These are phyloP conservation scores for Trichosporon coremiiforme DNA, from an alignment of 1,284 basidiomycete genomes.

Conservation along the genomic window DNA sequence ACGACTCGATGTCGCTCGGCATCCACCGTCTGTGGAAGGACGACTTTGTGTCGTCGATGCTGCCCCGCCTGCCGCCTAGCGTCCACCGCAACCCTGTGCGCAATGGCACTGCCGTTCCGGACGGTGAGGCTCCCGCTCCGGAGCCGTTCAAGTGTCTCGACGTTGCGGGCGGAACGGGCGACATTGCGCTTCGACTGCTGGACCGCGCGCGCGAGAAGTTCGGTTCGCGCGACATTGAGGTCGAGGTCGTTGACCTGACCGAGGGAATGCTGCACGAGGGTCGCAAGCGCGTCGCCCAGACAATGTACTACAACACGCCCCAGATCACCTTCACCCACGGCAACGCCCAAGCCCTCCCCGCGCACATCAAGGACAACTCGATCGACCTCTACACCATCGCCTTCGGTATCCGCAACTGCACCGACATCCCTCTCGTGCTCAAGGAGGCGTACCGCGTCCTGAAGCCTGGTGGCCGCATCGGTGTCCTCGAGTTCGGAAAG, in stretches of 20 bases:
- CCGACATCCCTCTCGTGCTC: conserved; percentile 84
- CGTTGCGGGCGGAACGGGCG: conserved; percentile 96
- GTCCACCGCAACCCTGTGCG: conserved; percentile 43
- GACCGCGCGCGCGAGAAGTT: conserved; percentile 88
- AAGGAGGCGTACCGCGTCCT: conserved; percentile 90
- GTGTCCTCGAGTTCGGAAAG: conserved; percentile 94
- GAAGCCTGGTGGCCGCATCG: conserved; percentile 94
- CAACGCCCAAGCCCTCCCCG: conserved; percentile 82
- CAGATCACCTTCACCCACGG: conserved; percentile 92
- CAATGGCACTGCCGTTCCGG: conserved; percentile 57
- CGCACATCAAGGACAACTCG: conserved; percentile 68
- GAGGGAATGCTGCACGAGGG: conserved; percentile 94
- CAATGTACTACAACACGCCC: conserved; percentile 90
- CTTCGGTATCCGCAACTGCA: conserved; percentile 98
- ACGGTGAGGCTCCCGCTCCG: conserved; percentile 28
- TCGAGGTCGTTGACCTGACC: conserved; percentile 95
- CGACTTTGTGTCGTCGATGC: conserved; percentile 76
- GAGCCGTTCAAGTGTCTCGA: conserved; percentile 76
- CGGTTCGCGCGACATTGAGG: conserved; percentile 81
- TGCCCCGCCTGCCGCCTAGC: conserved; percentile 62
- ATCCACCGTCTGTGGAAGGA: conserved; percentile 99
- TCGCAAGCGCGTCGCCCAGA: conserved; percentile 84
- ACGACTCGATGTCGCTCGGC: conserved; percentile 95
- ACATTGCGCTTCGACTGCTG: conserved; percentile 91
- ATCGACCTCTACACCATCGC: conserved; percentile 98